These are phyloP conservation scores for Rosa persica DNA, from an alignment of 306 rosid genomes.

Conservation along the genomic window DNA sequence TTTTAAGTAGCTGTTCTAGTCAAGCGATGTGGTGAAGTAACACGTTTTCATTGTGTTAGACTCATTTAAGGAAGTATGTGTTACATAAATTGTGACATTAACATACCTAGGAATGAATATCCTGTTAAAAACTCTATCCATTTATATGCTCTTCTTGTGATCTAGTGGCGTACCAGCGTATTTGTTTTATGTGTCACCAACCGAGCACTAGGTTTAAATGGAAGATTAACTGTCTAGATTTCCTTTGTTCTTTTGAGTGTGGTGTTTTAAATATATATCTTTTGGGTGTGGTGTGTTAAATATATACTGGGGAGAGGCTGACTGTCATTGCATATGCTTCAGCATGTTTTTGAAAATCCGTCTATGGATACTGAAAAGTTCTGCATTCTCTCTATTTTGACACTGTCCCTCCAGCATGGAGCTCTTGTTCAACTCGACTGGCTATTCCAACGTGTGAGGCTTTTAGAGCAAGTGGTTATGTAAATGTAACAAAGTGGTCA, in stretches of 20 bases:
- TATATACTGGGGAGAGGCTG: not conserved
- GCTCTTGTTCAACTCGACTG: not conserved
- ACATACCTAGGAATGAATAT: not conserved
- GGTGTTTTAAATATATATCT: not conserved
- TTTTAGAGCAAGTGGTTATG: not conserved
- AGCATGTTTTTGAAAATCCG: not conserved
- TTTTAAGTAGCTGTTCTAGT: not conserved
- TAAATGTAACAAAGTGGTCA: not conserved
- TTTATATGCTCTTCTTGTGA: not conserved
- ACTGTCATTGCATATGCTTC: not conserved
- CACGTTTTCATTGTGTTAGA: not conserved
- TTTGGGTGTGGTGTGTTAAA: not conserved
- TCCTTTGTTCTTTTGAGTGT: not conserved
- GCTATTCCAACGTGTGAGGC: not conserved
- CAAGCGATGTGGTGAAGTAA: not conserved
- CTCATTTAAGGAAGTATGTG: not conserved
- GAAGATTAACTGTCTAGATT: too few relatives aligned
- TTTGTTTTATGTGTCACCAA: not conserved
- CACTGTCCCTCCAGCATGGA: not conserved
- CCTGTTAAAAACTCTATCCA: not conserved
- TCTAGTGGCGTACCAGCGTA: not conserved
- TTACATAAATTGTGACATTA: not conserved
- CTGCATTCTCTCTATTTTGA: not conserved
- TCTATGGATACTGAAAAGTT: not conserved
- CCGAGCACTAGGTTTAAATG: not conserved